These are phyloP conservation scores for Gilbertella persicaria DNA, from an alignment of 371 early-diverging fungal species.

Conservation along the genomic window DNA sequence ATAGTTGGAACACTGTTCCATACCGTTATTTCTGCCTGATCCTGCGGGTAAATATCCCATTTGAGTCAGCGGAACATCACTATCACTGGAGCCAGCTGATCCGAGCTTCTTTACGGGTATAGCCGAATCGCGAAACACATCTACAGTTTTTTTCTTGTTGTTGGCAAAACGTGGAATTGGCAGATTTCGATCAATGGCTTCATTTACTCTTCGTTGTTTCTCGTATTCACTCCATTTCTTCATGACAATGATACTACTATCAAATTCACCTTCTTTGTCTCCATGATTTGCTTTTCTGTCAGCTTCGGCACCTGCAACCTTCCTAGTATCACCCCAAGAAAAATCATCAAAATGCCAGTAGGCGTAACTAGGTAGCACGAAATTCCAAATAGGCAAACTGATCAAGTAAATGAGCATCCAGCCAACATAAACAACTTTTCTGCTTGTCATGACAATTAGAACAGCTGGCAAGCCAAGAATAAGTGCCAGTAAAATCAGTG, in stretches of 20 bases:
- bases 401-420: constrained; percentile 96
- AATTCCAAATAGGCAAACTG: constrained; percentile 95
- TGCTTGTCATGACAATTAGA: constrained; percentile 87
- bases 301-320: constrained; percentile 70
- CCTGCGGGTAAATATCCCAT: not conserved
- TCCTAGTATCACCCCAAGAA: constrained; percentile 96
- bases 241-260: constrained; percentile 59
- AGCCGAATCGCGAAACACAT: constrained; percentile 26
- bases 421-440: constrained; percentile 86
- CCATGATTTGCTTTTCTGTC: constrained; percentile 73
- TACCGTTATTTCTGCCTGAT: no score
- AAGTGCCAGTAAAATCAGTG: constrained; percentile 67
- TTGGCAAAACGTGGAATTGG: constrained; percentile 28
- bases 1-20: no score
- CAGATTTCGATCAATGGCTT: constrained; percentile 19
- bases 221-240: constrained; percentile 75
- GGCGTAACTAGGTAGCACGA: constrained; percentile 94
- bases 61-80: constrained; percentile 34
- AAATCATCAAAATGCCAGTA: constrained; percentile 99
- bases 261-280: constrained; percentile 73
- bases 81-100: constrained; percentile 37
- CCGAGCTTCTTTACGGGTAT: constrained; percentile 18
- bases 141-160: constrained; percentile 5
- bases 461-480: constrained; percentile 84
- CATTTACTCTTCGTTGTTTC: constrained; percentile 45